These are phyloP conservation scores for Pinus tabuliformis DNA, from an alignment of 75 land plant genomes.

Conservation along the genomic window DNA sequence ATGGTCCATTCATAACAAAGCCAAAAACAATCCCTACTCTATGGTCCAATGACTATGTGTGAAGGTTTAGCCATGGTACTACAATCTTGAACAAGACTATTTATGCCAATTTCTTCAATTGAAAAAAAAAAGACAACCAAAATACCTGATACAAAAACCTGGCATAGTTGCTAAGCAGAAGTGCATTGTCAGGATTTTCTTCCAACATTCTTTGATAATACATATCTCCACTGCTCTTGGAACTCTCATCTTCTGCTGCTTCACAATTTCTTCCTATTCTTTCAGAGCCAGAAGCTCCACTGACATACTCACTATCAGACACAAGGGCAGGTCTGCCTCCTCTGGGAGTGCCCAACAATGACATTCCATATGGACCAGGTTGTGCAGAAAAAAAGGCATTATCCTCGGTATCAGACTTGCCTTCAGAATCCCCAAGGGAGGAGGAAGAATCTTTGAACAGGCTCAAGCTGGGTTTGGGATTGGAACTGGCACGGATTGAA, in stretches of 20 bases:
- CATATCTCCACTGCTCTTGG: constrained; percentile 16
- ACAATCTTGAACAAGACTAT: no score
- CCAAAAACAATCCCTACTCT: constrained; percentile 16
- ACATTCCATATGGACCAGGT: no score
- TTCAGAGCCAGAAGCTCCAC: constrained; percentile 1
- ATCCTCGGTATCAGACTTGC: no score
- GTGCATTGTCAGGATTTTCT: constrained; percentile 50
- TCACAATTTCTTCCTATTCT: constrained; percentile 8
- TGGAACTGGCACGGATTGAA: no score
- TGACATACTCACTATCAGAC: background rate
- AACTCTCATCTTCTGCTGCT: constrained; percentile 13
- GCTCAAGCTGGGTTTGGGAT: no score
- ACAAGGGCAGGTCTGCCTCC: background rate
- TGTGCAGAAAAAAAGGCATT: no score
- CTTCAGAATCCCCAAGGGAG: no score
- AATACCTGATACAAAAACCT: constrained; percentile 29
- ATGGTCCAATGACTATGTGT: no score
- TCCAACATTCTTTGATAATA: constrained; percentile 56
- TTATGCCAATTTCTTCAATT: no score
- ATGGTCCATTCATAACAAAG: background rate
- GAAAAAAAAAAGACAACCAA: no score
- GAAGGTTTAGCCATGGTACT: no score
- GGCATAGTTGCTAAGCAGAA: constrained; percentile 54
- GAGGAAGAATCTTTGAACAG: no score
- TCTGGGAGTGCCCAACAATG: background rate